These are phyloP conservation scores for Bromus sterilis DNA, from an alignment of 176 grass and related monocot genomes.

Conservation along the genomic window DNA sequence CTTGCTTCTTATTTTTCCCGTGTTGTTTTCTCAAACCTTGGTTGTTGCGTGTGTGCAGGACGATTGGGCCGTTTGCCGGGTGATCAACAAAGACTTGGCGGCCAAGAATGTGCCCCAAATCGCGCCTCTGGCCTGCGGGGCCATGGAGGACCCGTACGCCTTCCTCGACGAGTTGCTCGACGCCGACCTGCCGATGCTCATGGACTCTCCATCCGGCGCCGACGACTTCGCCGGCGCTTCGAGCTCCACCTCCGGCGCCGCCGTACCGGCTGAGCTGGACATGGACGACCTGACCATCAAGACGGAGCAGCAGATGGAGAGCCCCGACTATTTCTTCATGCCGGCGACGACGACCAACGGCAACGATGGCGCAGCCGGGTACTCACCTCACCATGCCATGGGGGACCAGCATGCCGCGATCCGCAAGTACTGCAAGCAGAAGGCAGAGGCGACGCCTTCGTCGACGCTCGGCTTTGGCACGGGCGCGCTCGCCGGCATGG, in stretches of 20 bases:
- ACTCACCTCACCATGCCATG: not conserved
- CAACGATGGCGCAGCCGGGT: not conserved
- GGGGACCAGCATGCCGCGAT: conserved; percentile 26
- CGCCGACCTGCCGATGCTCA: conserved; percentile 35
- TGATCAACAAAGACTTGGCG: conserved; percentile 57
- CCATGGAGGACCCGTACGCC: not conserved
- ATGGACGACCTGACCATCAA: not conserved
- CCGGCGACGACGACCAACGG: not conserved
- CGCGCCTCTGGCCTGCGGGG: not conserved
- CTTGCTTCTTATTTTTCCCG: not conserved
- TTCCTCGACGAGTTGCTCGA: not conserved
- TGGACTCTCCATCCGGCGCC: conserved; percentile 15
- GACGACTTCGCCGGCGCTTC: not conserved
- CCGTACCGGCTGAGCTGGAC: not conserved
- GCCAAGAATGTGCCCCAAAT: conserved; percentile 15
- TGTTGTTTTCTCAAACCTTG: conserved; percentile 22
- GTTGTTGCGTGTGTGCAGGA: conserved; percentile 43
- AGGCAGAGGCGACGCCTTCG: not conserved
- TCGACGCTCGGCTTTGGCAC: not conserved
- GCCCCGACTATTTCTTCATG: not conserved
- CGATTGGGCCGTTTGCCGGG: conserved; percentile 71
- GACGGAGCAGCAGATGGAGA: not conserved
- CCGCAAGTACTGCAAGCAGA: conserved; percentile 25
- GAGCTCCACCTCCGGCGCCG: not conserved
- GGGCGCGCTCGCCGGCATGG: not conserved